A percentile compares a stretch with the other conserved stretches of the same genome.
These are phyloP conservation scores for Takakia lepidozioides DNA, from an alignment of 225 moss, liverwort and hornwort species.

Conservation along the genomic window DNA sequence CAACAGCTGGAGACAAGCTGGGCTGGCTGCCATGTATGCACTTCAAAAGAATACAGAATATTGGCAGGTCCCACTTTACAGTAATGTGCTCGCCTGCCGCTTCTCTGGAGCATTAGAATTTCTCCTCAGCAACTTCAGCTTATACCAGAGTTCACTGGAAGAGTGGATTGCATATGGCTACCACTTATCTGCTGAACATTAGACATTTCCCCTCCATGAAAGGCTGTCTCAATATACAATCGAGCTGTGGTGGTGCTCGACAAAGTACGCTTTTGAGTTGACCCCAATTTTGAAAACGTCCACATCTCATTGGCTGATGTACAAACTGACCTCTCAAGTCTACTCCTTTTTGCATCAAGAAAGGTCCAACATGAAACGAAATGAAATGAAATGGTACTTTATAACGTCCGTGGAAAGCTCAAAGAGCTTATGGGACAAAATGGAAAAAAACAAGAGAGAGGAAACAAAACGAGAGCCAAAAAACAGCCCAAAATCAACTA, in stretches of 20 bases:
- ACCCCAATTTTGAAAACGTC: too few relatives aligned
- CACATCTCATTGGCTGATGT: too few relatives aligned
- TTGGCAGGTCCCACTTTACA: constrained; percentile 21
- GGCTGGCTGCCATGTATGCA: constrained; percentile 31
- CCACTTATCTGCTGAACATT: not conserved
- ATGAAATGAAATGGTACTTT: too few relatives aligned
- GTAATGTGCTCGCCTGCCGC: constrained; percentile 12
- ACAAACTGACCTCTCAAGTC: not conserved
- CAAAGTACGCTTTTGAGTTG: too few relatives aligned
- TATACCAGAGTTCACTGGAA: not conserved
- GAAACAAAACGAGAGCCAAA: not conserved
- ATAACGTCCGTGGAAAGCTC: too few relatives aligned
- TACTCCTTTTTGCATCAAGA: not conserved
- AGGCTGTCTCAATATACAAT: not conserved
- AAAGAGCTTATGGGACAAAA: too few relatives aligned
- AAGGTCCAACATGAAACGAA: too few relatives aligned
- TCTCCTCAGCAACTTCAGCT: not conserved
- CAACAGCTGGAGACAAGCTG: constrained; percentile 20
- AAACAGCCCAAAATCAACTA: too few relatives aligned
- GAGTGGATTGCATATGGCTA: not conserved
- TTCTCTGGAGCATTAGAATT: constrained; percentile 17
- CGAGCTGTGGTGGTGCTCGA: not conserved
- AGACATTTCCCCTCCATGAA: not conserved
- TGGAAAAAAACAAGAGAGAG: not conserved
- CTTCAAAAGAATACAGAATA: constrained; percentile 25